Conservation (phyloP, 805 yeast genomes). For the Scheffersomyces spartinae region DNA sequence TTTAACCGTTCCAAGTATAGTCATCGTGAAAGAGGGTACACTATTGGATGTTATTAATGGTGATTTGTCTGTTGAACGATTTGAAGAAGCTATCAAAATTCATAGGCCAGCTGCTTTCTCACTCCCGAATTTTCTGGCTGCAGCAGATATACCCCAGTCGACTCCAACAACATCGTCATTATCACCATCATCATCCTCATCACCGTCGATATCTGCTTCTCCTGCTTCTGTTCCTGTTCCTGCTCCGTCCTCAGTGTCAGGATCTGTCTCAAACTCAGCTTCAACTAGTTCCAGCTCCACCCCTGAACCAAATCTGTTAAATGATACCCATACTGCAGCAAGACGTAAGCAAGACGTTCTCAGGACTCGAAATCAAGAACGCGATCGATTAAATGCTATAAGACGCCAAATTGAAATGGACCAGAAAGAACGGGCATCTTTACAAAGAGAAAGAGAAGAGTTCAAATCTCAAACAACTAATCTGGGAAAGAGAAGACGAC, state of each 20-base stretch:
- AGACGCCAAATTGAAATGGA: slow-evolving; percentile 42
- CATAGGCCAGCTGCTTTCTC: slow-evolving; percentile 4
- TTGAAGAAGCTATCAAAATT: slow-evolving; percentile 13
- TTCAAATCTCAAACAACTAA: background rate
- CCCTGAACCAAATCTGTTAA: too few relatives aligned
- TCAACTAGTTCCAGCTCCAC: too few relatives aligned
- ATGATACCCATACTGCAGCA: too few relatives aligned
- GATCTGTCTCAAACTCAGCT: too few relatives aligned
- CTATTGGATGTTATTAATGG: slow-evolving; percentile 32
- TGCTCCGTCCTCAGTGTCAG: slow-evolving; percentile 2
- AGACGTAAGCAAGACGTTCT: too few relatives aligned
- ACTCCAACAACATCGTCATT: slow-evolving; percentile 1
- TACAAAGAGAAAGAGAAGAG: slow-evolving; percentile 3
- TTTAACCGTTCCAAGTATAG: slow-evolving; percentile 42
- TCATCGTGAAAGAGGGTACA: slow-evolving; percentile 38
- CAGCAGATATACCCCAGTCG: slow-evolving; percentile 4
- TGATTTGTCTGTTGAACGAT: slow-evolving; percentile 12
- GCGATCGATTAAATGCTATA: too few relatives aligned
- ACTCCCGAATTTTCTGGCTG: background rate
- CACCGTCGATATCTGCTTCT: slow-evolving; percentile 2
- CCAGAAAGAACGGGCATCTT: slow-evolving; percentile 30
- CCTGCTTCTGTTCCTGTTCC: slow-evolving; percentile 2
- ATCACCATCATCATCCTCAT: slow-evolving; percentile 3
- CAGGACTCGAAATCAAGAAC: too few relatives aligned
- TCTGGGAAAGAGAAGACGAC: slow-evolving; percentile 1